These are phyloP conservation scores for Apiospora saccharicola DNA, from an alignment of 2,329 filamentous ascomycete species.

Conservation along the genomic window DNA sequence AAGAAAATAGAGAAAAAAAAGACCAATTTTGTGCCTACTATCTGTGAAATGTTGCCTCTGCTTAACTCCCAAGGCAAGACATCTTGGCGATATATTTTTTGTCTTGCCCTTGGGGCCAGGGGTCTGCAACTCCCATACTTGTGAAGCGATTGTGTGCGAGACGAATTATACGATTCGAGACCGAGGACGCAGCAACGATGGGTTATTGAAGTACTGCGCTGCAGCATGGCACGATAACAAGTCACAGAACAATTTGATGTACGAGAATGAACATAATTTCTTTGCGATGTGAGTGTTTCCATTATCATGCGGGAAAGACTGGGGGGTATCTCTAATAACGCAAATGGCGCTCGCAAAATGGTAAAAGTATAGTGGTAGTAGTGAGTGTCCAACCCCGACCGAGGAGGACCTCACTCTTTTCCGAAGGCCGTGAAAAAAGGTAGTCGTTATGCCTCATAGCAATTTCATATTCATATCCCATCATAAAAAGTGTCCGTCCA, in stretches of 20 bases:
- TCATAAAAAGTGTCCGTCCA: slow-evolving; percentile 15
- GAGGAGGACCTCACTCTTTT: neutral
- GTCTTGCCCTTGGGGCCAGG: no score
- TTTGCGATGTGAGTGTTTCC: slow-evolving; percentile 8
- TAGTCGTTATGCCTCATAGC: slow-evolving; percentile 24
- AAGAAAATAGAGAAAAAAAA: no score
- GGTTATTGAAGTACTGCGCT: no score
- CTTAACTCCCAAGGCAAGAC: no score
- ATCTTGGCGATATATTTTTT: no score
- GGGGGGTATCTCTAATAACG: slow-evolving; percentile 28
- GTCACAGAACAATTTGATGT: neutral
- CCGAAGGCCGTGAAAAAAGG: neutral
- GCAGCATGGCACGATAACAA: neutral
- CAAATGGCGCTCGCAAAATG: slow-evolving; percentile 25
- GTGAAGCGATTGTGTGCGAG: neutral
- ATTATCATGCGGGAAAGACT: slow-evolving; percentile 27
- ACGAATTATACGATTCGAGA: neutral
- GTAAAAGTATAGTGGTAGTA: neutral
- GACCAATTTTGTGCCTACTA: no score
- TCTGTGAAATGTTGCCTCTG: neutral
- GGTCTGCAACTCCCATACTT: neutral
- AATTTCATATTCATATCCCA: slow-evolving; percentile 15
- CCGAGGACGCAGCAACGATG: no score
- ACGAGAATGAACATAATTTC: neutral
- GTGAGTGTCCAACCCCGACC: neutral